Base-by-base conservation (phyloP, 371 early-diverging fungal genomes). In the Conidiobolus incongruus region DNA sequence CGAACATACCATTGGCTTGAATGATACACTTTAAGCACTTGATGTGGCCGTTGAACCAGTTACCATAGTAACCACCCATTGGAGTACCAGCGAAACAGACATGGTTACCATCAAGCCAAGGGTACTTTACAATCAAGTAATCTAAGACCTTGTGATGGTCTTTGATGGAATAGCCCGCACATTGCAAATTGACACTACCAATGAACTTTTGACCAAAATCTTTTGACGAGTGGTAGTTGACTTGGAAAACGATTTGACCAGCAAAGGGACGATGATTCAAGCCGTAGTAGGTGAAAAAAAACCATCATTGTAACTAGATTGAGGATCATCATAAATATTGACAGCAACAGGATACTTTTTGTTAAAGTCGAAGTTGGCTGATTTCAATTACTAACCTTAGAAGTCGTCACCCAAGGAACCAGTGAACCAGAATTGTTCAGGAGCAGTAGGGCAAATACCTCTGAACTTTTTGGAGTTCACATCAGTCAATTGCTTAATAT, bases 1-100 rank as follows among this genome's bases (percentile, higher is more conserved):
- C 65, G 48, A 86, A 83, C 44, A 80, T 65, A 43, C 87, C 87
- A 55, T 80, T 83, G 51, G 83, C 84, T 49, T 72, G 77, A 26
- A 80, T 80, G 40, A 86, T 54, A 22, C 69, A 75, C 44, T 63
- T 63, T 61, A 86, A 86, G 11, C 72, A 66, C 10, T 74, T 53
- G 20, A 66, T 66, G 44, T 74, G 68, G n/a, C n/a, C n/a, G n/a
- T n/a, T n/a, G n/a, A n/a, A n/a, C n/a, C n/a, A n/a, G n/a, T n/a
- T n/a, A n/a, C n/a, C n/a, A n/a, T n/a, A n/a, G n/a, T n/a, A n/a
- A n/a, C n/a, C 84, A 28, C 87, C 87, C 20, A 83, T 56, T 10
- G 68, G 85, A 22, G 65, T 63, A n/a, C n/a, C n/a, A n/a, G n/a
- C n/a, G n/a, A n/a, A n/a, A n/a, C n/a, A n/a, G n/a, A 81, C 50